Evolutionary conservation across 164 flowering plant genomes (phyloP).

Genomic region (Annona cherimola): DNA sequence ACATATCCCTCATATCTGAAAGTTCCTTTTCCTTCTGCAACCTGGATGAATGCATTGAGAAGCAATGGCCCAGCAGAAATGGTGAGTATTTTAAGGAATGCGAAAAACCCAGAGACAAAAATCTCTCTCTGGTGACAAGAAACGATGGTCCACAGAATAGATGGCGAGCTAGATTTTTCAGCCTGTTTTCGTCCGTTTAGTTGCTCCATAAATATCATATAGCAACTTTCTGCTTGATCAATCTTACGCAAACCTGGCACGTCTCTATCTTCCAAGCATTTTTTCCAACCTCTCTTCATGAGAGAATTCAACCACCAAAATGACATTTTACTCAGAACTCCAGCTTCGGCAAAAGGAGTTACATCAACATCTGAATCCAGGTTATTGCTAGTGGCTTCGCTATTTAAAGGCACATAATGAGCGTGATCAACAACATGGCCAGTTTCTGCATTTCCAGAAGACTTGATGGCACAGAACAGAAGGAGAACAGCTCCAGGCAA

Average conservation of each 20-base stretch:
- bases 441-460: constrained; percentile 3
- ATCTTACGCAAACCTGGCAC: constrained; percentile 37
- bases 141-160: constrained; percentile 36
- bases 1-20: constrained; percentile 49
- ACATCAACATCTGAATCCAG: constrained; percentile 17
- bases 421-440: constrained; percentile 1
- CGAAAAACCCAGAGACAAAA: constrained; percentile 52
- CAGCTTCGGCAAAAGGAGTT: constrained; percentile 48
- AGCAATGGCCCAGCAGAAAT: constrained; percentile 49
- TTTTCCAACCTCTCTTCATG: constrained; percentile 44
- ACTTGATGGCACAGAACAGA: constrained; percentile 27
- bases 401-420: constrained; percentile 29
- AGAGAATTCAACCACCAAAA: constrained; percentile 75
- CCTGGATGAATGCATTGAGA: constrained; percentile 55
- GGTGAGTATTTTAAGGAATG: constrained; percentile 42
- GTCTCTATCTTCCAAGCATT: constrained; percentile 41
- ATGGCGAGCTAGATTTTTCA: constrained; percentile 17
- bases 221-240: constrained; percentile 50
- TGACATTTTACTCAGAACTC: constrained; percentile 36
- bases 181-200: constrained; percentile 23
- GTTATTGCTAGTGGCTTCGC: constrained; percentile 12
- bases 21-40: constrained; percentile 47
- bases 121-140: constrained; percentile 41
- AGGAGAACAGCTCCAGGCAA: constrained; percentile 55
- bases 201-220: constrained; percentile 29